A percentile compares a stretch with the other conserved stretches of the same genome.
phyloP scores from a whole-genome alignment of 2,329 filamentous ascomycete genomes.

The Byssothecium circinans region DNA sequence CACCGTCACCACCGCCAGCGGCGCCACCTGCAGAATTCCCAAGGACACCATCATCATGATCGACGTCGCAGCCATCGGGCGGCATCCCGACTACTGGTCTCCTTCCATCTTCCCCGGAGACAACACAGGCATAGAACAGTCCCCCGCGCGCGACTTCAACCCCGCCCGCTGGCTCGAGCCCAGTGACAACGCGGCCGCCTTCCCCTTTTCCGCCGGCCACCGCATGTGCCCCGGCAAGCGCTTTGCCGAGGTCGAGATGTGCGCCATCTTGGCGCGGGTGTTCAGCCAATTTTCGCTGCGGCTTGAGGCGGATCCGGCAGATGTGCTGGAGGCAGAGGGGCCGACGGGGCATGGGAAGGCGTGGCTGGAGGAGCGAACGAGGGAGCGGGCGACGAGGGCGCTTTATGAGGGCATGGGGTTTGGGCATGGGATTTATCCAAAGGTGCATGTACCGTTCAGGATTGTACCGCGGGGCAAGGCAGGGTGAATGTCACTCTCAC shows the following conservation, averaged over 20 bases:
- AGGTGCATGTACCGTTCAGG: slow-evolving; percentile 8
- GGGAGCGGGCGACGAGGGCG: slow-evolving; percentile 3
- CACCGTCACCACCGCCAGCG: slow-evolving; percentile 3
- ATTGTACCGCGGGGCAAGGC: slow-evolving; percentile 3
- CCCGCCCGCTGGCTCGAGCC: slow-evolving; percentile 4
- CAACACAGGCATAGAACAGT: neutral
- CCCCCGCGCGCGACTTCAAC: slow-evolving; percentile 10
- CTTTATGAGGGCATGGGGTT: slow-evolving; percentile 15
- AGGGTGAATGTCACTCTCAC: neutral
- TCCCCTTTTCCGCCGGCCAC: slow-evolving; percentile 7
- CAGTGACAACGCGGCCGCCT: neutral
- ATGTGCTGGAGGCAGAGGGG: slow-evolving; percentile 2
- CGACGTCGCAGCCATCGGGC: slow-evolving; percentile 8
- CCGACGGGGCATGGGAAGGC: slow-evolving; percentile 1
- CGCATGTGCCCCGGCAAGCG: slow-evolving; percentile 14
- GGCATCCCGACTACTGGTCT: slow-evolving; percentile 7
- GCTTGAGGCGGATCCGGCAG: slow-evolving; percentile 1
- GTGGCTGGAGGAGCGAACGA: slow-evolving; percentile 4
- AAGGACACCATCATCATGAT: slow-evolving; percentile 4
- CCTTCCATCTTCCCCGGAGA: neutral
- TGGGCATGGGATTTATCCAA: slow-evolving; percentile 9
- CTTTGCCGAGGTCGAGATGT: slow-evolving; percentile 11
- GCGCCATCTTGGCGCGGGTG: neutral
- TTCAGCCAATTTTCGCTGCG: slow-evolving; percentile 3
- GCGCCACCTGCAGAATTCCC: slow-evolving; percentile 1